These are phyloP conservation scores for Pseudocercospora fuligena DNA, from an alignment of 2,329 filamentous ascomycete genomes.

Conservation along the genomic window DNA sequence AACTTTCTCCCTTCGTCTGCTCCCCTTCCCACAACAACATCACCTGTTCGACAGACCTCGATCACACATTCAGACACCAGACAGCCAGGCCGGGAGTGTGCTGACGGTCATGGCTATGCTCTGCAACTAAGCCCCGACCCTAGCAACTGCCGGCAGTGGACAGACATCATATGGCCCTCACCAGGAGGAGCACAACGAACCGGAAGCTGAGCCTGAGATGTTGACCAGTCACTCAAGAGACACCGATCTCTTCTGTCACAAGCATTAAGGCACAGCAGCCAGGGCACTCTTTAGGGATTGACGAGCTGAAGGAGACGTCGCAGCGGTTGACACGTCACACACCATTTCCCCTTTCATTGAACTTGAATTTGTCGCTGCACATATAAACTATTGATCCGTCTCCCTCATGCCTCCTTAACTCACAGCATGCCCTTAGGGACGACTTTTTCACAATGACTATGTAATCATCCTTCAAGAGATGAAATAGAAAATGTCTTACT, in stretches of 20 bases:
- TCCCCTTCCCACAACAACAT: background rate
- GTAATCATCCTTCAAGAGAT: background rate
- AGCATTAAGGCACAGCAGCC: background rate
- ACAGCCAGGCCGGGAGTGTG: background rate
- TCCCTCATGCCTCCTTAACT: background rate
- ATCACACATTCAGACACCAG: background rate
- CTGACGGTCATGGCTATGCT: background rate
- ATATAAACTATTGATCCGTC: background rate
- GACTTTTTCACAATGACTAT: background rate
- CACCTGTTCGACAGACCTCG: background rate
- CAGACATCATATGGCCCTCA: background rate
- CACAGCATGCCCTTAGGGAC: background rate
- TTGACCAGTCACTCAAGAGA: too few species aligned
- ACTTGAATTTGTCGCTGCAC: background rate
- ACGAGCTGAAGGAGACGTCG: background rate
- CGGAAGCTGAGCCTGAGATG: background rate
- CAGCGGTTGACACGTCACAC: constrained; percentile 3
- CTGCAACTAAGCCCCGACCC: background rate
- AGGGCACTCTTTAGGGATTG: background rate
- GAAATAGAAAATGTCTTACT: background rate
- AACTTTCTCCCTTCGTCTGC: background rate
- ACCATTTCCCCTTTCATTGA: constrained; percentile 2
- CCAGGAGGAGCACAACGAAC: background rate
- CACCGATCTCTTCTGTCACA: background rate
- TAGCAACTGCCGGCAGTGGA: background rate